Evolutionary conservation across 176 grass and related monocot species (phyloP), one percentile per base, ranked within the genome.

Genomic region (Aegilops bicornis): DNA sequence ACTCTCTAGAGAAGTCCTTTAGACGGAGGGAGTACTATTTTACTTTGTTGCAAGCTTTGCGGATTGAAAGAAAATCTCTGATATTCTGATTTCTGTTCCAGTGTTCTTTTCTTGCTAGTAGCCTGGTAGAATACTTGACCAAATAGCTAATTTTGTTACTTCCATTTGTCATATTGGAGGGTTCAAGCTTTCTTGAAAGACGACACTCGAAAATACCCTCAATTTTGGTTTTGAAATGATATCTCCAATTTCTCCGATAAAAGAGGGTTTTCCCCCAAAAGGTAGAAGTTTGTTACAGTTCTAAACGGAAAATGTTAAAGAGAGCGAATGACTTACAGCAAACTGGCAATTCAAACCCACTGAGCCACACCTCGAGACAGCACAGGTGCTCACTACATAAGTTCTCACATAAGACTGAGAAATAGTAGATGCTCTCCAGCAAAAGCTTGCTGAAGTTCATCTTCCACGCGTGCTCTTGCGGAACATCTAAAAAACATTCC

Each of bases 61-160:
- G 12, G 60, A 45, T 73, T 72, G 4, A 60, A 83, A 30, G n/a
- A 14, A 27, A 72, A 72, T 23, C 8, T 59, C 22, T 5, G 2
- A 63, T 63, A 64, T 84, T 47, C 8, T 22, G 62, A 7, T 88
- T 79, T 78, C 22, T 47, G 30, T 71, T 83, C 35, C 62, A 30
- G 24, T 52, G 24, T 19, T 76, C 40, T 78, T 60, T 1, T 77
- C 86, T 78, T 4, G 31, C 66, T 12, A 36, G 48, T 29, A 83
- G 8, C 20, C 69, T 35, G 60, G 47, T 77, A 81, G 69, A 36
- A 39, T 72, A 10, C 27, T 25, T 83, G 50, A 76, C 25, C 48
- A 88, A 87, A 82, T 76, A 59, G 7, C 13, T 17, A 5, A 88
- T 35, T 63, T 77, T 50, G 13, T 37, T 71, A 82, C 65, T 25